Base-by-base conservation (phyloP, 345 rosid genomes). In the Passiflora organensis region DNA sequence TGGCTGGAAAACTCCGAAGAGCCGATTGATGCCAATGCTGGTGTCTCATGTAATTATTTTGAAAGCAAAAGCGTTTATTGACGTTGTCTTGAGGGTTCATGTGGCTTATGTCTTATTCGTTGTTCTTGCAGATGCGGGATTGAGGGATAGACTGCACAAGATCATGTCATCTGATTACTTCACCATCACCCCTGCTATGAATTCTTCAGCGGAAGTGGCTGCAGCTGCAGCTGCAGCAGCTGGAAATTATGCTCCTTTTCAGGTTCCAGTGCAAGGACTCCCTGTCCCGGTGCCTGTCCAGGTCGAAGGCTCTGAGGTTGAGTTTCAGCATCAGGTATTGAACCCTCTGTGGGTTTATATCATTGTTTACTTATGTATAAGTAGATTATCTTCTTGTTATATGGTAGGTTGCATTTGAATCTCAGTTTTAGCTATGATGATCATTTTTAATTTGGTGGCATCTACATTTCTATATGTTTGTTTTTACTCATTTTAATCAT, bases 91-190 rank as follows among this genome's bases (percentile, higher is more conserved):
- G 1, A 24, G n/a, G n/a, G n/a, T 43, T 56, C 17, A 41, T 34
- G 21, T 32, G 32, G 17, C 47, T 39, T 24, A 24, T 16, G 39
- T 38, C 51, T 57, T 3, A 37, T 32, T 45, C n/a, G 14, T 52
- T 46, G 13, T 64, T 56, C 17, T 55, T 68, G 42, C 73, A 89
- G 97, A 89, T 80, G 83, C 88, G 19, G 81, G 66, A 32, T 63
- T 89, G 79, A 78, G 86, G 52, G 84, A 86, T 75, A 87, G 71
- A 67, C 77, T 93, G 69, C 64, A 80, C 42, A 86, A 81, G 79
- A 93, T 93, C 41, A 85, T 87, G 97, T 80, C 73, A 41, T 93
- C 89, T 1, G 87, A 93, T 63, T 93, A 93, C 60, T 80, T 86
- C 39, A 86, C 87, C 10, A 80, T 80, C 4, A 70, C 85, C 0